These are phyloP conservation scores for Nakaseomyces bracarensis DNA, from an alignment of 1,139 yeast species.

Conservation along the genomic window DNA sequence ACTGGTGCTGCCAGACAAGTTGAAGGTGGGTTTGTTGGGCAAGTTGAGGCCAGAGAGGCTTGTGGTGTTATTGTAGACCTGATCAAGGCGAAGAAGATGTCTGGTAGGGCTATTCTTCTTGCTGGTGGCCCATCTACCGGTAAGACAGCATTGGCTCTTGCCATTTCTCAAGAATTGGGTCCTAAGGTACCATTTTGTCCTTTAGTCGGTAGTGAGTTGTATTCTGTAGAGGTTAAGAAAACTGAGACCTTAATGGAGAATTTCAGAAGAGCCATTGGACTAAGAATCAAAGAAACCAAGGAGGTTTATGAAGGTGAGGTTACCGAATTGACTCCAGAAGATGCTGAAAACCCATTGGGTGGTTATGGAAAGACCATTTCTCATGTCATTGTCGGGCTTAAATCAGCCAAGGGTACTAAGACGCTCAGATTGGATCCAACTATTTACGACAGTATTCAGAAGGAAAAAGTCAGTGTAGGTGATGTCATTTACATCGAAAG, in stretches of 20 bases:
- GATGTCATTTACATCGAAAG: constrained; percentile 96
- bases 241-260: constrained; percentile 97
- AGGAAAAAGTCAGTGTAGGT: constrained; percentile 89
- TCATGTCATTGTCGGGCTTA: constrained; percentile 89
- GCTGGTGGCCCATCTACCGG: constrained; percentile 99
- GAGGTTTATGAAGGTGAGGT: constrained; percentile 99
- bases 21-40: constrained; percentile 97
- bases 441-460: constrained; percentile 90
- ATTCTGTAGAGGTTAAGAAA: constrained; percentile 95
- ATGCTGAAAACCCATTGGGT: constrained; percentile 92
- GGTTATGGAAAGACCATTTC: constrained; percentile 96
- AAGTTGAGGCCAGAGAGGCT: constrained; percentile 89
- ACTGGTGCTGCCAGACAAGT: constrained; percentile 70
- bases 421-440: constrained; percentile 88
- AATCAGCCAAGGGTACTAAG: constrained; percentile 93
- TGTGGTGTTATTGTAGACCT: constrained; percentile 93
- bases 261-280: constrained; percentile 91
- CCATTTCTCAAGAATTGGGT: constrained; percentile 93
- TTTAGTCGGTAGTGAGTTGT: constrained; percentile 89
- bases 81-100: constrained; percentile 86
- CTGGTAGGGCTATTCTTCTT: constrained; percentile 88
- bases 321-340: constrained; percentile 92
- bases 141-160: constrained; percentile 92
- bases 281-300: constrained; percentile 91
- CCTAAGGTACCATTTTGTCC: constrained; percentile 99